Conservation (phyloP, 345 rosid species). For the Eucalyptus grandis region DNA sequence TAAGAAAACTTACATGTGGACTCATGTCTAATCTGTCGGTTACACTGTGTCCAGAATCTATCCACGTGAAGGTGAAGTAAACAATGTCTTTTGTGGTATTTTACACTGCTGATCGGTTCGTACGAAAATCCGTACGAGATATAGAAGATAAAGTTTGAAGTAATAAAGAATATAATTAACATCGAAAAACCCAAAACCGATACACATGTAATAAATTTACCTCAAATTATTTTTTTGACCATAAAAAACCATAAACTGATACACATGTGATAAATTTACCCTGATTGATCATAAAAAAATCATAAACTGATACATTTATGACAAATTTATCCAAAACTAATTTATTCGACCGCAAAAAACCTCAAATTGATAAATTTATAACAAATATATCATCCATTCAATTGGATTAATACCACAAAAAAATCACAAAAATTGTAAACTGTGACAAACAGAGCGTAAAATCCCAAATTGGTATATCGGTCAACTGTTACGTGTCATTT, state of each 20-base stretch:
- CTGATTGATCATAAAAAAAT: too few species aligned
- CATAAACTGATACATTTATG: accelerated
- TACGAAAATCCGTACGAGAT: not conserved
- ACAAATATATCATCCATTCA: accelerated
- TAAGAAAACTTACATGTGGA: not conserved
- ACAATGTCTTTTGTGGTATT: not conserved
- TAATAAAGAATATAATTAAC: accelerated
- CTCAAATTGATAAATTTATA: too few species aligned
- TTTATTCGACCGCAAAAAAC: too few species aligned
- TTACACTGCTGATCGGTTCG: not conserved
- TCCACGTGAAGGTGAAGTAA: not conserved
- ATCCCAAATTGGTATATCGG: accelerated
- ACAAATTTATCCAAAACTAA: too few species aligned
- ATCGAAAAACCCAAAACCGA: accelerated
- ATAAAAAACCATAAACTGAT: accelerated
- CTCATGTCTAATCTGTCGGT: not conserved
- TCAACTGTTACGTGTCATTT: too few species aligned
- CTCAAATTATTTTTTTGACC: too few species aligned
- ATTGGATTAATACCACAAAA: too few species aligned
- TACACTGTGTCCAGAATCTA: not conserved
- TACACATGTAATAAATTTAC: accelerated
- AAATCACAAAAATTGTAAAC: too few species aligned
- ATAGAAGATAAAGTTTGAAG: not conserved
- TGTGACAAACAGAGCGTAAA: accelerated
- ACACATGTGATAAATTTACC: too few species aligned